Conservation (phyloP, 257 asterid species). For the Rehmannia glutinosa region DNA sequence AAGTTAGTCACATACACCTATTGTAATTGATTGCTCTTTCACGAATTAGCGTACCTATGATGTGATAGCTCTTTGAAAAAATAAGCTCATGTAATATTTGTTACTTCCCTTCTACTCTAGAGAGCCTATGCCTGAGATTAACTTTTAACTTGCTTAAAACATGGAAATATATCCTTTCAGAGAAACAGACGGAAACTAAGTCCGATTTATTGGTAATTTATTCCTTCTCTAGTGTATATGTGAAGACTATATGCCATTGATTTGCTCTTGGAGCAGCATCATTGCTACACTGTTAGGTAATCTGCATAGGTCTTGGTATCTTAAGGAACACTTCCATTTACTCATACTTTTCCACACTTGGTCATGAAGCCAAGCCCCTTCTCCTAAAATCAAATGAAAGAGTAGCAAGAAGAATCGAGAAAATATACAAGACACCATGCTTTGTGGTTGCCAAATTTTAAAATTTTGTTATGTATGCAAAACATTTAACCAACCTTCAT, state of each 20-base stretch:
- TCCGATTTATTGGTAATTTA: not conserved
- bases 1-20: constrained; percentile 36
- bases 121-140: not conserved
- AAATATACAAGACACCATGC: no score
- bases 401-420: no score
- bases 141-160: not conserved
- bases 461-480: not conserved
- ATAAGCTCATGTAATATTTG: no score
- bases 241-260: not conserved
- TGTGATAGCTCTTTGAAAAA: not conserved
- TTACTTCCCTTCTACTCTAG: no score
- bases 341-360: not conserved
- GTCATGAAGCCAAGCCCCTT: no score
- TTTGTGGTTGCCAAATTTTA: no score
- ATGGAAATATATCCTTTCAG: not conserved
- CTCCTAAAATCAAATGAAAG: no score
- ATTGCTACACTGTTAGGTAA: not conserved
- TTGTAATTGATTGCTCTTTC: not conserved
- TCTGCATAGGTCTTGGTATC: not conserved
- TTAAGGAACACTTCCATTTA: not conserved
- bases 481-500: constrained; percentile 3
- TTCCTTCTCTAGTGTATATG: no score
- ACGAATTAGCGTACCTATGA: not conserved
- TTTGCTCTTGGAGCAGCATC: not conserved
- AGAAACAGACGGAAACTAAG: not conserved